These are phyloP conservation scores for Lactarius quietus DNA, from an alignment of 768 basidiomycete species.

Conservation along the genomic window DNA sequence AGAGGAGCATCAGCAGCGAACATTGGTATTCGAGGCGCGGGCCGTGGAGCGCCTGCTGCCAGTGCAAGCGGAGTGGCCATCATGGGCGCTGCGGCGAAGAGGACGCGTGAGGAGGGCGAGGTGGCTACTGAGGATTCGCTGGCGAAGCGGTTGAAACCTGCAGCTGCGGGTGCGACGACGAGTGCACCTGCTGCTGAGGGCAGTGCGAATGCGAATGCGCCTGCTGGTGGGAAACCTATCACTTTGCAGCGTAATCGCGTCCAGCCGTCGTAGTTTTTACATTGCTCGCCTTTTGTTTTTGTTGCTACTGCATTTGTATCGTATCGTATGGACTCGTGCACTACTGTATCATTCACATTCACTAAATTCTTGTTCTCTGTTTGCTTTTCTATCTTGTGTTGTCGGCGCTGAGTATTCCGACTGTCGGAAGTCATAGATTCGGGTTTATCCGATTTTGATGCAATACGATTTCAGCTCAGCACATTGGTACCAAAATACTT, in stretches of 20 bases:
- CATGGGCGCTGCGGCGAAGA: slow-evolving; percentile 25
- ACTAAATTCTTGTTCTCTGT: too few relatives aligned
- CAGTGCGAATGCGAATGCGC: background rate
- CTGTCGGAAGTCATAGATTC: too few relatives aligned
- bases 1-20: slow-evolving; percentile 14
- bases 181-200: background rate
- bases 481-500: too few relatives aligned
- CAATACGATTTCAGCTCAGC: too few relatives aligned
- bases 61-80: slow-evolving; percentile 18
- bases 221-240: slow-evolving; percentile 22
- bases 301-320: too few relatives aligned
- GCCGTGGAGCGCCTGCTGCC: slow-evolving; percentile 10
- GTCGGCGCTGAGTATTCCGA: too few relatives aligned
- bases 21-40: slow-evolving; percentile 22
- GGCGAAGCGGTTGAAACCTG: slow-evolving; percentile 24
- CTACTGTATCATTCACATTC: too few relatives aligned
- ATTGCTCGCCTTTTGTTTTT: too few relatives aligned
- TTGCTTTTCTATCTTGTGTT: too few relatives aligned
- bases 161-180: background rate
- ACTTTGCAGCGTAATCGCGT: slow-evolving; percentile 23
- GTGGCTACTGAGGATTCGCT: slow-evolving; percentile 18
- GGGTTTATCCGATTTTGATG: too few relatives aligned
- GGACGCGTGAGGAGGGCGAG: slow-evolving; percentile 25
- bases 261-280: slow-evolving; percentile 30
- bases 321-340: too few relatives aligned